Evolutionary conservation across 331 rosid species (phyloP).

Genomic region (Quercus tomentella): DNA sequence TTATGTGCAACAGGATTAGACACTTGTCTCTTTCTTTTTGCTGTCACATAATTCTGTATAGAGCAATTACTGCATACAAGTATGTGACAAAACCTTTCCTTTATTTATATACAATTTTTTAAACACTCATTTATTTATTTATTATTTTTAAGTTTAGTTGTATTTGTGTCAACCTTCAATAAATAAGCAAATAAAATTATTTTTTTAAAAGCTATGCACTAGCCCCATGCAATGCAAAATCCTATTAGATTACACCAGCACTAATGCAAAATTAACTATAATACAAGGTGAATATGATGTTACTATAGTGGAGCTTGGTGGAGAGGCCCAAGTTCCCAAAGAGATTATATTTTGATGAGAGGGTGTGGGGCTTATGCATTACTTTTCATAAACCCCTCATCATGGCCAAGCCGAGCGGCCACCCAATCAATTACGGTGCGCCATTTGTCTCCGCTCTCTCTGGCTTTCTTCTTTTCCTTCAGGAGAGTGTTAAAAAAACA

Average conservation of each 20-base stretch:
- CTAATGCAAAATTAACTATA: conserved; percentile 22
- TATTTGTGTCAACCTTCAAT: too few species aligned
- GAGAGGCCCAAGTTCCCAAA: conserved; percentile 98
- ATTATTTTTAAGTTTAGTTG: too few species aligned
- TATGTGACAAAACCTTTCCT: too few species aligned
- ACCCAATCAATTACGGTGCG: conserved; percentile 50
- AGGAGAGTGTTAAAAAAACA: conserved; percentile 13
- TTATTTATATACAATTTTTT: too few species aligned
- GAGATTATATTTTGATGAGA: conserved; percentile 75
- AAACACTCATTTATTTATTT: too few species aligned
- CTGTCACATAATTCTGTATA: too few species aligned
- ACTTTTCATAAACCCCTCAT: conserved; percentile 51
- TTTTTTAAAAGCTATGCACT: too few species aligned
- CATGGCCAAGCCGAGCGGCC: conserved; percentile 45
- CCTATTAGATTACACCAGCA: conserved; percentile 10
- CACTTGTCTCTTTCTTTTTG: fast-evolving
- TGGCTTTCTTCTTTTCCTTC: conserved; percentile 25
- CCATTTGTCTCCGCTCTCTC: conserved; percentile 45
- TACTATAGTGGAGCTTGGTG: conserved; percentile 31
- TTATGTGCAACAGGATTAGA: too few species aligned
- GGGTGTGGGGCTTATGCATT: conserved; percentile 51
- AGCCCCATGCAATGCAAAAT: not conserved
- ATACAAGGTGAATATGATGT: conserved; percentile 16
- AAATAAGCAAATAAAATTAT: too few species aligned
- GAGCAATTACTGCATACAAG: too few species aligned